Base-by-base conservation (phyloP, 148 eudicot species). In the Diospyros lotus region DNA sequence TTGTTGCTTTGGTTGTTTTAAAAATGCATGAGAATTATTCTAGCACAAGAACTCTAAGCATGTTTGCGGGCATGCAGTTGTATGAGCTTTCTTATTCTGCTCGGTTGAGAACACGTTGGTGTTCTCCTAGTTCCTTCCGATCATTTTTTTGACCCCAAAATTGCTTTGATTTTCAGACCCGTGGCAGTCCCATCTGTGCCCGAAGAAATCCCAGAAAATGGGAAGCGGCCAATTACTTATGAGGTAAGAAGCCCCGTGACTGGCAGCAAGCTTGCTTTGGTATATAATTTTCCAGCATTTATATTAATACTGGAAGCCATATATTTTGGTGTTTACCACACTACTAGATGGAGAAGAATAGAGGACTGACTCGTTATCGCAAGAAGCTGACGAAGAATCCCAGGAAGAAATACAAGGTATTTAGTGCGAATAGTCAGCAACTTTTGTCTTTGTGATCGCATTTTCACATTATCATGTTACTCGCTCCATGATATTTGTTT, bases 271-370 rank as follows among this genome's bases (percentile, higher is more conserved):
- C 56, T 54, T 70, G 59, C 28, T 53, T 38, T 6, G 44, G 5
- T 69, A 14, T 50, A 41, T 8, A 39, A 28, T 4, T 51, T 51
- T 69, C 44, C 39, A 51, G 41, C 44, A 45, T 6, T 4, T 6
- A 45, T 69, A 18, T 39, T 40, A 10, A 11, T 2, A n/a, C 40
- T 61, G 65, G 38, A 5, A 61, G 6, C 5, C 12, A 3, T 56
- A 15, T 11, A 58, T 68, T 59, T 45, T 60, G 69, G 43, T 66
- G 38, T 18, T 65, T 41, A 14, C 28, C 13, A 11, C 64, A 6
- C 17, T 28, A 28, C 28, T 85, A 91, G 98, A 93, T 93, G 79
- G 94, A 89, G 77, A 93, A 89, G 85, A 93, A 93, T 72, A 83
- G 91, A 82, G 98, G 98, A 43, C 83, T 93, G 58, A 89, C 94